phyloP scores from a whole-genome alignment of 2,329 filamentous ascomycete species.

The Curvularia eragrostidis region DNA sequence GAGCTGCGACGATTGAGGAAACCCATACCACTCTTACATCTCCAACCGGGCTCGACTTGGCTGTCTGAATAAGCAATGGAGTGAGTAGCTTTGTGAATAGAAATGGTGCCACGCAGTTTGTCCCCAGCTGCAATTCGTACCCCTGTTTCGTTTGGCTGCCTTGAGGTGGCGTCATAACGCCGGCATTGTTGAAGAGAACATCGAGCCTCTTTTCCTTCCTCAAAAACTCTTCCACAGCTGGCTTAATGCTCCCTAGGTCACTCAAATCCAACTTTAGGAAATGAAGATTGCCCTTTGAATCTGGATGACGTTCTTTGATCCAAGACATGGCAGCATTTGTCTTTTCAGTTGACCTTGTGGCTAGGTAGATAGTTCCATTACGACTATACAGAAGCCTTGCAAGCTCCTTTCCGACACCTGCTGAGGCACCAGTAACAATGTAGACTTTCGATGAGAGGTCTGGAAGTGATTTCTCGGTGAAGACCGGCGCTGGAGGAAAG shows the following conservation, averaged over 20 bases:
- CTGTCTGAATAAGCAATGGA: slow-evolving; percentile 45
- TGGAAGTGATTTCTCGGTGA: slow-evolving; percentile 42
- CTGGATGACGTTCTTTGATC: slow-evolving; percentile 49
- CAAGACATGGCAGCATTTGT: slow-evolving; percentile 54
- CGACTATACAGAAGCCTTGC: slow-evolving; percentile 61
- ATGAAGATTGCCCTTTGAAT: slow-evolving; percentile 23
- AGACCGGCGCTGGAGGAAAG: slow-evolving; percentile 25
- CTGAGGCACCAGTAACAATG: slow-evolving; percentile 60
- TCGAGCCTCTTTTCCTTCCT: slow-evolving; percentile 51
- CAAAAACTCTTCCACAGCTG: slow-evolving; percentile 48
- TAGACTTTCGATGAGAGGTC: slow-evolving; percentile 55
- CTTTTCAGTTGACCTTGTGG: slow-evolving; percentile 53
- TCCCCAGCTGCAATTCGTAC: slow-evolving; percentile 47
- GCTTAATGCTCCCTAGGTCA: slow-evolving; percentile 50
- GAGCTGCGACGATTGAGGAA: slow-evolving; percentile 13
- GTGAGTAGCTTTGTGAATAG: slow-evolving; percentile 51
- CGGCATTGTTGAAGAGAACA: slow-evolving; percentile 51
- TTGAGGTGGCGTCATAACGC: slow-evolving; percentile 40
- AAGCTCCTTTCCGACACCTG: slow-evolving; percentile 61
- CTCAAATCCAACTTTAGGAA: slow-evolving; percentile 50
- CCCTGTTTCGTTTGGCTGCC: slow-evolving; percentile 34
- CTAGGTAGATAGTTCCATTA: slow-evolving; percentile 63
- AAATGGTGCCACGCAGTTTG: slow-evolving; percentile 51
- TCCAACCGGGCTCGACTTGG: slow-evolving; percentile 24
- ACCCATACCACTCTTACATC: slow-evolving; percentile 49